phyloP scores from a whole-genome alignment of 345 rosid species.

The Aquilaria malaccensis region DNA sequence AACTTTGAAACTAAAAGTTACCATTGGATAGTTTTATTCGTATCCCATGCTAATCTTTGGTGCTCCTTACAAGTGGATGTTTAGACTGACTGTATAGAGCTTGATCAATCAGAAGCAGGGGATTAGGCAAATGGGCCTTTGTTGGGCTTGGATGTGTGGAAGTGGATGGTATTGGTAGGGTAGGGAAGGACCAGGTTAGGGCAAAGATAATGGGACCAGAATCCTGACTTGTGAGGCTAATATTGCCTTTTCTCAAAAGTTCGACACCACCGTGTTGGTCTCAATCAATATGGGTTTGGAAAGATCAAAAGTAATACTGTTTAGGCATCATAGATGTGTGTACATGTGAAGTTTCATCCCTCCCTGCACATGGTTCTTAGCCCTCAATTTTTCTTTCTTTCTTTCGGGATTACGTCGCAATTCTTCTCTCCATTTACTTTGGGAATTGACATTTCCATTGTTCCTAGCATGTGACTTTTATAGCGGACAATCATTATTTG shows the following conservation, averaged over 20 bases:
- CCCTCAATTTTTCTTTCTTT: background rate
- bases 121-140: background rate
- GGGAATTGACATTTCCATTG: too few species aligned
- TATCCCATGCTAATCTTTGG: too few species aligned
- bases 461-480: too few species aligned
- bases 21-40: too few species aligned
- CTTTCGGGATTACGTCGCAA: background rate
- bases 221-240: conserved; percentile 6
- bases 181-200: background rate
- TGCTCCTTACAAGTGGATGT: too few species aligned
- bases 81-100: too few species aligned
- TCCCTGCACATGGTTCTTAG: conserved; percentile 17
- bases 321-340: conserved; percentile 8
- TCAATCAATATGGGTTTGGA: conserved; percentile 17
- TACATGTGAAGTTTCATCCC: conserved; percentile 1
- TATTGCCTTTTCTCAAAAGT: conserved; percentile 7
- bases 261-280: conserved; percentile 19
- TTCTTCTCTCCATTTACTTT: too few species aligned
- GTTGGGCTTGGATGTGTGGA: too few species aligned
- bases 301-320: conserved; percentile 3
- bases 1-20: too few species aligned
- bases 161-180: background rate
- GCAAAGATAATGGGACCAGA: conserved; percentile 7
- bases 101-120: too few species aligned
- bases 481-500: too few species aligned